Evolutionary conservation across 768 basidiomycete species (phyloP).

Genomic region (Pholiota microspora): DNA sequence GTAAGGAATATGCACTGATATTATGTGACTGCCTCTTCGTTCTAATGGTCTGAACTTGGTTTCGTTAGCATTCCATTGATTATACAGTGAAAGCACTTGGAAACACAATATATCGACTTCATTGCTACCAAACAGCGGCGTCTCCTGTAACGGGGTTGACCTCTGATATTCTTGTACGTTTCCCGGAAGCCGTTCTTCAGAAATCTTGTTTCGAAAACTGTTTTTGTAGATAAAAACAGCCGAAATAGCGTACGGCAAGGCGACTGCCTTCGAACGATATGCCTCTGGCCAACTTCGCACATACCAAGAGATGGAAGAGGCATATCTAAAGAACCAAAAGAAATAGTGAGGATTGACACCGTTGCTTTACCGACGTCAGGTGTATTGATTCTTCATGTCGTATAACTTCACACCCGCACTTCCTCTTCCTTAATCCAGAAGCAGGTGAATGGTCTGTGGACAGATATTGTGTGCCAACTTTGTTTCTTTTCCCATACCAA

Average conservation of each 20-base stretch:
- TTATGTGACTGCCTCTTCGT: neutral
- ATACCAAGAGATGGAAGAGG: conserved; percentile 11
- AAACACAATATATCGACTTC: conserved; percentile 61
- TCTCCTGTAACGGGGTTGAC: conserved; percentile 82
- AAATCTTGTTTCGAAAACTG: neutral
- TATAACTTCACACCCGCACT: no score
- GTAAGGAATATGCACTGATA: conserved; percentile 35
- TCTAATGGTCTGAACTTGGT: neutral
- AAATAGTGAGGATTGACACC: neutral
- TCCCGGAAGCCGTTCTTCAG: no score
- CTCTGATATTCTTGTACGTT: conserved; percentile 67
- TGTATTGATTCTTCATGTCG: no score
- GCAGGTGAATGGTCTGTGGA: no score
- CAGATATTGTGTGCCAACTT: no score
- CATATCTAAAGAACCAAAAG: neutral
- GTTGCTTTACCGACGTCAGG: no score
- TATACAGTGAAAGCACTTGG: conserved; percentile 39
- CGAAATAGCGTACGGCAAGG: conserved; percentile 53
- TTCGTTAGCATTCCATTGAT: conserved; percentile 50
- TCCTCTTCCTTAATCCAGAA: no score
- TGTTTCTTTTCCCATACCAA: no score
- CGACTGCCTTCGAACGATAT: conserved; percentile 51
- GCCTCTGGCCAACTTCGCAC: conserved; percentile 30
- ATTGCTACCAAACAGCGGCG: conserved; percentile 68
- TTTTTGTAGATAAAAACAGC: conserved; percentile 54